phyloP scores from a whole-genome alignment of 805 yeast species.

The Wickerhamiella brachini region DNA sequence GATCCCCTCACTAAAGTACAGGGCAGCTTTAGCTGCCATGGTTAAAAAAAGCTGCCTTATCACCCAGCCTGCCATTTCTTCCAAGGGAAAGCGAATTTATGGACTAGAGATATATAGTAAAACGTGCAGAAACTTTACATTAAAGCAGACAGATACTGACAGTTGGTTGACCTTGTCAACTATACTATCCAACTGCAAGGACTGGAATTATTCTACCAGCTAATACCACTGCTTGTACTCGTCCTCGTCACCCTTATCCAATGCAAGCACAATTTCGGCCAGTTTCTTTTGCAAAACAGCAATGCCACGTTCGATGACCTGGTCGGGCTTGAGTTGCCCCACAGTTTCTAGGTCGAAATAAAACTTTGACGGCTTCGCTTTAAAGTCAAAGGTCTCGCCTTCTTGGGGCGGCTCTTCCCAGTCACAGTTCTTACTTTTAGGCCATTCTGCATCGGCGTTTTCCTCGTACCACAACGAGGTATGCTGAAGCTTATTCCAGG shows the following conservation, averaged over 20 bases:
- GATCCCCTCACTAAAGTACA: too few relatives aligned
- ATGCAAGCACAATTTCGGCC: slow-evolving; percentile 70
- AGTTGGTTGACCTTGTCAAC: too few relatives aligned
- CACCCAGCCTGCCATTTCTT: too few relatives aligned
- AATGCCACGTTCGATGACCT: slow-evolving; percentile 75
- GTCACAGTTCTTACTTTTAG: slow-evolving; percentile 70
- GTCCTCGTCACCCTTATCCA: slow-evolving; percentile 27
- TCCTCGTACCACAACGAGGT: slow-evolving; percentile 96
- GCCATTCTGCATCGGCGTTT: slow-evolving; percentile 86
- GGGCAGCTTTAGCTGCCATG: too few relatives aligned
- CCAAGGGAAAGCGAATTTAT: too few relatives aligned
- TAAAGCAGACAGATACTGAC: too few relatives aligned
- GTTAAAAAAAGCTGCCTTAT: too few relatives aligned
- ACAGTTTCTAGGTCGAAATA: slow-evolving; percentile 88
- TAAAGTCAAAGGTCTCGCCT: slow-evolving; percentile 73
- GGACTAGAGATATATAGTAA: too few relatives aligned
- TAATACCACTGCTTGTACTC: slow-evolving; percentile 15
- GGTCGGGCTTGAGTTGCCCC: slow-evolving; percentile 79
- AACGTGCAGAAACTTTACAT: too few relatives aligned
- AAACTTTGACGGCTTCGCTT: slow-evolving; percentile 66
- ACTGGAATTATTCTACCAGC: too few relatives aligned
- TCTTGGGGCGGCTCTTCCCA: slow-evolving; percentile 94
- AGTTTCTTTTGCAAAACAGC: slow-evolving; percentile 77
- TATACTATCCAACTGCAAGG: too few relatives aligned
- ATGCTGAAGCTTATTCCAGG: slow-evolving; percentile 95